These are phyloP conservation scores for Entomortierella lignicola DNA, from an alignment of 192 early-diverging fungal genomes.

Conservation along the genomic window DNA sequence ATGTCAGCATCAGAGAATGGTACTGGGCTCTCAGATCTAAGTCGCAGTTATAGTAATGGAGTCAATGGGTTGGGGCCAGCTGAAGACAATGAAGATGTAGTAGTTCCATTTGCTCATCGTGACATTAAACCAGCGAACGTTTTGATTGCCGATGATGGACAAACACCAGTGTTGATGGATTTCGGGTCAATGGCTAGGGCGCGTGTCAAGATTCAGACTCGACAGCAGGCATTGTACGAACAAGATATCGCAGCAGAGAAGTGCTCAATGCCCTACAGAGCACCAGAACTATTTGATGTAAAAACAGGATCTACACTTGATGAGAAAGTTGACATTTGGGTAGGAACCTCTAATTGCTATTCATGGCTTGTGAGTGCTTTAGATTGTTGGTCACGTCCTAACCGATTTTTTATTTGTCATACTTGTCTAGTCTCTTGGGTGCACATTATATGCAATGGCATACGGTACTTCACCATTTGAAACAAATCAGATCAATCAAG, in stretches of 20 bases:
- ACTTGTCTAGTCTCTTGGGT: constrained; percentile 67
- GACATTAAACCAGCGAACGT: constrained; percentile 86
- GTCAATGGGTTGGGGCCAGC: constrained; percentile 12
- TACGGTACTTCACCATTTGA: constrained; percentile 80
- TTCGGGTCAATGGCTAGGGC: constrained; percentile 76
- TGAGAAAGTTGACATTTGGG: constrained; percentile 84
- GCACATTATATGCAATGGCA: constrained; percentile 78
- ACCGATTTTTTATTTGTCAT: background rate
- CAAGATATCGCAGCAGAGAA: constrained; percentile 79
- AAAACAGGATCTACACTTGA: constrained; percentile 68
- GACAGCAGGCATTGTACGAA: constrained; percentile 71
- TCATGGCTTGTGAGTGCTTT: background rate
- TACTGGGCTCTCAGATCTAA: constrained; percentile 39
- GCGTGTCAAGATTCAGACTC: constrained; percentile 62
- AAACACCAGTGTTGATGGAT: constrained; percentile 80
- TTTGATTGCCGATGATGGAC: constrained; percentile 72
- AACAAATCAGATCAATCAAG: constrained; percentile 69
- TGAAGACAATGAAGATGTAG: constrained; percentile 39
- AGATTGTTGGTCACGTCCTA: background rate
- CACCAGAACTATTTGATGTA: constrained; percentile 86
- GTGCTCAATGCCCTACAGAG: constrained; percentile 80
- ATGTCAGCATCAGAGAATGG: constrained; percentile 33
- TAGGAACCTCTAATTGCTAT: constrained; percentile 14
- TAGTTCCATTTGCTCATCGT: constrained; percentile 72
- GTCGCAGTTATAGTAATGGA: background rate